A percentile compares a stretch with the other conserved stretches of the same genome.
Conservation (phyloP, 108 stramenopile species). For the Aurantiochytrium sp. region DNA sequence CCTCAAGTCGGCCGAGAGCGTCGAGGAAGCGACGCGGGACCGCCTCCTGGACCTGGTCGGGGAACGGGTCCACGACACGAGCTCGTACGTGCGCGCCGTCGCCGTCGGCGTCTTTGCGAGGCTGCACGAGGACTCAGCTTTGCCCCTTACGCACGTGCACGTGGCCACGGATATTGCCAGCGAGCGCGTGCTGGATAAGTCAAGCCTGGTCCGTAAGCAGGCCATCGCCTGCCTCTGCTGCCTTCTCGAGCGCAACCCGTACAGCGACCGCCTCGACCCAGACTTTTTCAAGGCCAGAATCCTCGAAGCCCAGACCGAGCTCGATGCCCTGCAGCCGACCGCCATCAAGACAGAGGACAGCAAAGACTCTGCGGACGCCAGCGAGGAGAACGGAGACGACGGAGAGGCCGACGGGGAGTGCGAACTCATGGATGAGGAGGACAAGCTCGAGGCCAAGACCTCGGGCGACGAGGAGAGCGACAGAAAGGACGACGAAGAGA, state of each 20-base stretch:
- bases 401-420: background rate
- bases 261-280: slow-evolving; percentile 78
- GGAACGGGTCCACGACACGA: background rate
- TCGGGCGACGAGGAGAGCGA: background rate
- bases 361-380: background rate
- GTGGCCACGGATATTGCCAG: slow-evolving; percentile 65
- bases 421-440: background rate
- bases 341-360: no score
- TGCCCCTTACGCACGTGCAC: slow-evolving; percentile 7
- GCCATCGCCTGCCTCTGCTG: slow-evolving; percentile 76
- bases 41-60: background rate
- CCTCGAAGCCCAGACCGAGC: background rate
- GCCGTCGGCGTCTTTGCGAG: background rate
- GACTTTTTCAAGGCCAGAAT: slow-evolving; percentile 56
- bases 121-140: background rate
- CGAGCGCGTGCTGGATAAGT: slow-evolving; percentile 84
- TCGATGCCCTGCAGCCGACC: background rate
- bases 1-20: background rate
- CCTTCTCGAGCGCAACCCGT: slow-evolving; percentile 88
- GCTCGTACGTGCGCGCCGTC: slow-evolving; percentile 15
- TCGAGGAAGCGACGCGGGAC: background rate
- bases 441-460: background rate
- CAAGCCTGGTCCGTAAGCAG: slow-evolving; percentile 82
- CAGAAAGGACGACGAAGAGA: background rate
- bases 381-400: background rate